These are phyloP conservation scores for Lachnellula occidentalis DNA, from an alignment of 2,329 filamentous ascomycete genomes.

Conservation along the genomic window DNA sequence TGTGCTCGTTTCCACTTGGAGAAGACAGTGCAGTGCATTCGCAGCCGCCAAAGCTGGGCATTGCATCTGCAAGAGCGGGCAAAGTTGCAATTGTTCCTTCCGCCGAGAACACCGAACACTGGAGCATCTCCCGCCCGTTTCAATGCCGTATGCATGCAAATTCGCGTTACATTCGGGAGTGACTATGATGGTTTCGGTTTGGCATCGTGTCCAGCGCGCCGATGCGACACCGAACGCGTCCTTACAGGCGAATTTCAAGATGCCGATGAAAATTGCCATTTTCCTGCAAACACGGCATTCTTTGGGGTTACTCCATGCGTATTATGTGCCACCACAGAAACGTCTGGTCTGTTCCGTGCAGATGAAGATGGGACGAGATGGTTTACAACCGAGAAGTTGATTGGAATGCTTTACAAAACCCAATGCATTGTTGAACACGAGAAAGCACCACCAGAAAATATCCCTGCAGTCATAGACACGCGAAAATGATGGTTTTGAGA, in stretches of 20 bases:
- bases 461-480: background rate
- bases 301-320: slow-evolving; percentile 12
- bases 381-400: slow-evolving; percentile 7
- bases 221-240: slow-evolving; percentile 8
- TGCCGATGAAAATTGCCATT: background rate
- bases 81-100: background rate
- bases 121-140: slow-evolving; percentile 12
- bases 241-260: slow-evolving; percentile 6
- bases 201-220: slow-evolving; percentile 2
- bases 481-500: slow-evolving; percentile 1
- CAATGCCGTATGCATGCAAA: slow-evolving; percentile 4
- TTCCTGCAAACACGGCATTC: slow-evolving; percentile 13
- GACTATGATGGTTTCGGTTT: slow-evolving; percentile 7
- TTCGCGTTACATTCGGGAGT: slow-evolving; percentile 1
- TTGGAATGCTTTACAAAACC: background rate
- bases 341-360: slow-evolving; percentile 1
- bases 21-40: too few species aligned
- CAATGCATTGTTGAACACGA: background rate
- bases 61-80: background rate
- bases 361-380: slow-evolving; percentile 5
- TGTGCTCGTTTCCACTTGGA: too few species aligned
- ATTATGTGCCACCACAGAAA: background rate
- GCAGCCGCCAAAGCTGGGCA: background rate
- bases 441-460: background rate
- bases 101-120: background rate